Evolutionary conservation across 352 stramenopile genomes (phyloP).

Genomic region (Phytophthora crassamura): DNA sequence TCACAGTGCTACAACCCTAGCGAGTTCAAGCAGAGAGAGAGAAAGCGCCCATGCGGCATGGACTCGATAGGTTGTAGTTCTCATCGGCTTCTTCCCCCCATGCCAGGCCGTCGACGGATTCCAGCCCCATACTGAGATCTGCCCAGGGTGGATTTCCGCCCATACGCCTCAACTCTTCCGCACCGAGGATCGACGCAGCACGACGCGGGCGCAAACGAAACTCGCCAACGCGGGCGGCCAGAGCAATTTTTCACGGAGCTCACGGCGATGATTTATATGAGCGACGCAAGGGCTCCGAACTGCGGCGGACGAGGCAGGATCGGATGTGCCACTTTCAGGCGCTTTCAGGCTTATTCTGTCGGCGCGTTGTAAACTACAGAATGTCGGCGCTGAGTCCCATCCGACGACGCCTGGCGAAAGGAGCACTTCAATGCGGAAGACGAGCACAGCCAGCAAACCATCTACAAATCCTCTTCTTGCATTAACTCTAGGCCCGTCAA

Average conservation of each 20-base stretch:
- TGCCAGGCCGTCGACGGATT: constrained; percentile 4
- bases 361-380: constrained; percentile 18
- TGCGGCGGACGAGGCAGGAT: constrained; percentile 5
- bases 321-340: neutral
- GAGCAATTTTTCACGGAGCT: constrained; percentile 17
- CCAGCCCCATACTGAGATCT: constrained; percentile 13
- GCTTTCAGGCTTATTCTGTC: constrained; percentile 17
- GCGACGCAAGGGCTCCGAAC: constrained; percentile 21
- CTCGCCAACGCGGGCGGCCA: constrained; percentile 11
- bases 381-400: constrained; percentile 8
- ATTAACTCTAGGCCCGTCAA: constrained; percentile 9
- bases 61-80: neutral
- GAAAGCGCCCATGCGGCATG: too few relatives aligned
- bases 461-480: neutral
- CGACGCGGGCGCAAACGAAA: constrained; percentile 11
- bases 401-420: neutral
- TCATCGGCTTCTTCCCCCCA: constrained; percentile 14
- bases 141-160: too few relatives aligned
- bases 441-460: neutral
- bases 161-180: too few relatives aligned
- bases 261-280: constrained; percentile 31
- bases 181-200: too few relatives aligned
- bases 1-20: too few relatives aligned
- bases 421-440: too few relatives aligned
- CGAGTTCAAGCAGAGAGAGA: neutral